phyloP scores from a whole-genome alignment of 192 early-diverging fungal species.

The Mortierella hygrophila region DNA sequence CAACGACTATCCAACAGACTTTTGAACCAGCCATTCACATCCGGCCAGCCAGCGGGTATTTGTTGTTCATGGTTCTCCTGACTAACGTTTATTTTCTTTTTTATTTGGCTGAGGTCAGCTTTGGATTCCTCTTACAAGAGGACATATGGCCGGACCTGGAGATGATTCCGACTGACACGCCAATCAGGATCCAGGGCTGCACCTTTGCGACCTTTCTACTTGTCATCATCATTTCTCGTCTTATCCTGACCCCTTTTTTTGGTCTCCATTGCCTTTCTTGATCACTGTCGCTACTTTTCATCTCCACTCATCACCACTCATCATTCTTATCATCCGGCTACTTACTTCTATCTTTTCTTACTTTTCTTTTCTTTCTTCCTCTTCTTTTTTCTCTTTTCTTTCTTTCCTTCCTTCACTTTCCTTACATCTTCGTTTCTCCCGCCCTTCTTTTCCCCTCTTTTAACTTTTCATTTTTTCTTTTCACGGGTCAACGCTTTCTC shows the following conservation, averaged over 20 bases:
- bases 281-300: not conserved
- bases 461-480: not conserved
- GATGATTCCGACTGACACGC: conserved; percentile 8
- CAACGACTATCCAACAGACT: too few relatives aligned
- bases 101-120: not conserved
- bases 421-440: not conserved
- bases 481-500: not conserved
- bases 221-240: too few relatives aligned
- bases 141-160: not conserved
- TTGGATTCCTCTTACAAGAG: not conserved
- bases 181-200: conserved; percentile 5
- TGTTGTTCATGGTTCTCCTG: too few relatives aligned
- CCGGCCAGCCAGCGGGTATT: too few relatives aligned
- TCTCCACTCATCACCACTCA: not conserved
- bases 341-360: not conserved
- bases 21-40: too few relatives aligned
- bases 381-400: not conserved
- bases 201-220: not conserved
- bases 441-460: not conserved
- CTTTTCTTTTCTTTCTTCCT: not conserved
- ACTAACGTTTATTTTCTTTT: too few relatives aligned
- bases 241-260: too few relatives aligned
- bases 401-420: not conserved
- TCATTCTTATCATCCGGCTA: not conserved
- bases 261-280: not conserved